Evolutionary conservation across 768 basidiomycete genomes (phyloP).

Genomic region (Tricholoma terreum): DNA sequence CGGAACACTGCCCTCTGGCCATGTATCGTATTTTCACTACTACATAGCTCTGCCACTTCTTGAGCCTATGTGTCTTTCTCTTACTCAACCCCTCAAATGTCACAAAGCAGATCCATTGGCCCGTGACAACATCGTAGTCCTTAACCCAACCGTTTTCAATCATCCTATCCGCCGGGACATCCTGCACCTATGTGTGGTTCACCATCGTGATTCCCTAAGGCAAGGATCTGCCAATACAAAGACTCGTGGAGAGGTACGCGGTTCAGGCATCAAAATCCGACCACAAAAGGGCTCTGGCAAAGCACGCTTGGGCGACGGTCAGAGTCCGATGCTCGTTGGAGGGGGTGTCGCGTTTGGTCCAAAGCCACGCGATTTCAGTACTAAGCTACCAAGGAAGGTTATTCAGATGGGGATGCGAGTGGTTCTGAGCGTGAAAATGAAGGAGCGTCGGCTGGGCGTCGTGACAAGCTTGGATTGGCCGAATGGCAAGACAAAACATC

Average conservation of each 20-base stretch:
- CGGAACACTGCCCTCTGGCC: not conserved
- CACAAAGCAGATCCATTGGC: conserved; percentile 36
- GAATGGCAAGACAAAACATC: conserved; percentile 64
- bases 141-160: conserved; percentile 81
- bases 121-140: conserved; percentile 51
- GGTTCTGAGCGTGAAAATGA: conserved; percentile 80
- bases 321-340: conserved; percentile 83
- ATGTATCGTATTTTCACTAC: conserved; percentile 1
- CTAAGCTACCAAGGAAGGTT: conserved; percentile 90
- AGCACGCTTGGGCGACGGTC: conserved; percentile 87
- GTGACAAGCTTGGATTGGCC: conserved; percentile 74
- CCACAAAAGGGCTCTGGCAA: conserved; percentile 89
- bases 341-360: conserved; percentile 94
- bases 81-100: conserved; percentile 56
- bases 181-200: conserved; percentile 86
- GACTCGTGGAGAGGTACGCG: conserved; percentile 85
- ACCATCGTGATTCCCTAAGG: conserved; percentile 84
- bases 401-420: conserved; percentile 91
- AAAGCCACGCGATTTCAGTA: conserved; percentile 88
- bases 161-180: conserved; percentile 90
- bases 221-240: conserved; percentile 92
- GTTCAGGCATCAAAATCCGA: conserved; percentile 85
- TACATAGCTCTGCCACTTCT: conserved; percentile 34
- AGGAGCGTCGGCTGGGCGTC: conserved; percentile 70
- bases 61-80: conserved; percentile 55